Base-by-base conservation (phyloP, 2,329 filamentous ascomycete genomes). In the Dactylonectria estremocensis region DNA sequence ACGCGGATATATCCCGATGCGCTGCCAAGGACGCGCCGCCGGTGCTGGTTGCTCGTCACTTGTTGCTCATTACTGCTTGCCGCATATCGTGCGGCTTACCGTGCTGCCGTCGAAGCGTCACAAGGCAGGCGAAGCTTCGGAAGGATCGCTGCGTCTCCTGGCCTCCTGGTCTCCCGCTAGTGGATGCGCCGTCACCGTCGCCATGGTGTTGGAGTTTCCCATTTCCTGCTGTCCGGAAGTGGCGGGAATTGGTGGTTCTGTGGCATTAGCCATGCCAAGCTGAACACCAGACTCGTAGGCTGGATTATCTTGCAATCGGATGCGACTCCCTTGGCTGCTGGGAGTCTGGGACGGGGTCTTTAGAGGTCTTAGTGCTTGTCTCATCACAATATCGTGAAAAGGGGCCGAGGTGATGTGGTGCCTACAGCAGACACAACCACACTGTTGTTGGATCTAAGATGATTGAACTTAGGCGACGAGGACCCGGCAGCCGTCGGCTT, bases 221-320 rank as follows among this genome's bases (percentile, higher is more conserved):
- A 52, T 60, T 52, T 28, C 14, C 31, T 55, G 56, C 50, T 50
- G 43, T 13, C 24, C 63, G 63, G 63, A 66, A 45, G 57, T 52
- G 35, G 52, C 63, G 63, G 63, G 57, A 66, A 45, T 40, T 46
- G 48, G 33, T 31, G 18, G 46, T 33, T 31, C 24, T 14, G 33
- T 28, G 16, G 18, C 10, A 28, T 60, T 20, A 50, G 18, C 16
- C 56, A 24, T 18, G 22, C 10, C 37, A 48, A 20, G 22, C 10
- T 46, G 45, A 43, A 40, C 37, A 13, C 20, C 18, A 5, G 5
- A 8, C 20, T n/a, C 5, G 28, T 18, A n/a, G 37, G 16, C 16
- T n/a, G 40, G 62, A 20, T 33, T 61, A 28, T 46, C 22, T 59
- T 9, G 24, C 24, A 35, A 43, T 48, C n/a, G 50, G 40, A 31